These are phyloP conservation scores for Canavalia gladiata DNA, from an alignment of 306 rosid species.

Conservation along the genomic window DNA sequence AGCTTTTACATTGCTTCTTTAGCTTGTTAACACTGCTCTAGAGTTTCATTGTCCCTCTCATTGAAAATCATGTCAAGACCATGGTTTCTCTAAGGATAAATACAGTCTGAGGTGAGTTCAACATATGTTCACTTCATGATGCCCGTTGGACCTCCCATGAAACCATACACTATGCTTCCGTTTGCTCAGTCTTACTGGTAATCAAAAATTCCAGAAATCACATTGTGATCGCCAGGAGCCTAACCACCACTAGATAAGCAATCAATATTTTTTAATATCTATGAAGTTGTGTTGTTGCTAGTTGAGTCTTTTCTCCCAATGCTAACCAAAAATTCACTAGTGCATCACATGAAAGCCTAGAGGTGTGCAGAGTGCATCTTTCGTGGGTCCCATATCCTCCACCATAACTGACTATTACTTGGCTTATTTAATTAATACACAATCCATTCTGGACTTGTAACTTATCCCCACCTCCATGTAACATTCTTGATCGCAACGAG, in stretches of 20 bases:
- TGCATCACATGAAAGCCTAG: too few species aligned
- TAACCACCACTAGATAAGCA: slow-evolving; percentile 68
- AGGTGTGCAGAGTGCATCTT: too few species aligned
- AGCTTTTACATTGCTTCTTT: slow-evolving; percentile 86
- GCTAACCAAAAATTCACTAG: too few species aligned
- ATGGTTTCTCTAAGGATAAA: slow-evolving; percentile 95
- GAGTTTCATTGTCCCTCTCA: slow-evolving; percentile 99
- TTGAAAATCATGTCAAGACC: slow-evolving; percentile 99
- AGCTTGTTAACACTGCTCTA: slow-evolving; percentile 97
- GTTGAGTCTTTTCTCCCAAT: too few species aligned
- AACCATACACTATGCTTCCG: slow-evolving; percentile 92
- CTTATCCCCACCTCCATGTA: slow-evolving; percentile 58
- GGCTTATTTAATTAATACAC: too few species aligned
- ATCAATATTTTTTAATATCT: too few species aligned
- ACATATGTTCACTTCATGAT: slow-evolving; percentile 91
- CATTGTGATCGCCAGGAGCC: slow-evolving; percentile 99
- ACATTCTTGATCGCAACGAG: slow-evolving; percentile 66
- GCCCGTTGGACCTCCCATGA: slow-evolving; percentile 98
- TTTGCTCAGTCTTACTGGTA: slow-evolving; percentile 83
- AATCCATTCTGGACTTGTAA: slow-evolving; percentile 37
- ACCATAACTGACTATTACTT: too few species aligned
- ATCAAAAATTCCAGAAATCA: slow-evolving; percentile 93
- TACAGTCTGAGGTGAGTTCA: slow-evolving; percentile 78
- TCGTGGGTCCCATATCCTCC: too few species aligned
- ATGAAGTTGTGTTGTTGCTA: too few species aligned